Evolutionary conservation across 2,329 filamentous ascomycete genomes (phyloP).

Genomic region (Amphichorda felina): DNA sequence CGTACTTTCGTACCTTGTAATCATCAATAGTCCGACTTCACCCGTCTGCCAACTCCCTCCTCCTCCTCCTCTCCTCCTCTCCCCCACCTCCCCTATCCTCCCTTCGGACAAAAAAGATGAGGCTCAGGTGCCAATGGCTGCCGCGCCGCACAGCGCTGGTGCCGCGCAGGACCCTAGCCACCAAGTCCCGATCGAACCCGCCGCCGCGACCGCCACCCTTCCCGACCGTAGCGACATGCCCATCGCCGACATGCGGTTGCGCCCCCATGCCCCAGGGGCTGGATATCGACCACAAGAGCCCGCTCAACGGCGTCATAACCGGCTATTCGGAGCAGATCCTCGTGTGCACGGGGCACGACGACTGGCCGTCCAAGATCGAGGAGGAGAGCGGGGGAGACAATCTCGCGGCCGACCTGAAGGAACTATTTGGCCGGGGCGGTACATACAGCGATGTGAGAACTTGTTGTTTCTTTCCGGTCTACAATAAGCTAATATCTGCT

Average conservation of each 20-base stretch:
- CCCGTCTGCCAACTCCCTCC: neutral
- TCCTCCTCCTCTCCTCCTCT: slow-evolving; percentile 1
- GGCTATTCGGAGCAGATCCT: slow-evolving; percentile 73
- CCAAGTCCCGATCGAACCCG: neutral
- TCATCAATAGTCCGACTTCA: neutral
- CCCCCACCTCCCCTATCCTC: neutral
- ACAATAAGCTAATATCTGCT: too few species aligned
- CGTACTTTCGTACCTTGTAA: neutral
- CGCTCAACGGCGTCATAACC: slow-evolving; percentile 66
- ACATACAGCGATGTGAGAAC: slow-evolving; percentile 51
- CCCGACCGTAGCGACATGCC: slow-evolving; percentile 46
- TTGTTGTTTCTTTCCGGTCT: neutral
- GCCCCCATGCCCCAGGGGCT: slow-evolving; percentile 55
- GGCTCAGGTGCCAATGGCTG: neutral
- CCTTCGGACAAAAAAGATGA: neutral
- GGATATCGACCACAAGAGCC: slow-evolving; percentile 60
- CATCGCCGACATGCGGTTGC: slow-evolving; percentile 66
- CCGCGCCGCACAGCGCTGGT: too few species aligned
- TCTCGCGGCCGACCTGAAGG: slow-evolving; percentile 61
- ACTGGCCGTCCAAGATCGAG: slow-evolving; percentile 80
- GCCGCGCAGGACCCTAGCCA: neutral
- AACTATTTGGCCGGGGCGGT: slow-evolving; percentile 54
- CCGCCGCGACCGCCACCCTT: slow-evolving; percentile 17
- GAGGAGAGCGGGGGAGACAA: slow-evolving; percentile 60
- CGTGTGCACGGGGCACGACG: slow-evolving; percentile 65